Evolutionary conservation across 305 asterid genomes (phyloP), one percentile per base, ranked within the genome.

Genomic region (Plantago lanceolata): DNA sequence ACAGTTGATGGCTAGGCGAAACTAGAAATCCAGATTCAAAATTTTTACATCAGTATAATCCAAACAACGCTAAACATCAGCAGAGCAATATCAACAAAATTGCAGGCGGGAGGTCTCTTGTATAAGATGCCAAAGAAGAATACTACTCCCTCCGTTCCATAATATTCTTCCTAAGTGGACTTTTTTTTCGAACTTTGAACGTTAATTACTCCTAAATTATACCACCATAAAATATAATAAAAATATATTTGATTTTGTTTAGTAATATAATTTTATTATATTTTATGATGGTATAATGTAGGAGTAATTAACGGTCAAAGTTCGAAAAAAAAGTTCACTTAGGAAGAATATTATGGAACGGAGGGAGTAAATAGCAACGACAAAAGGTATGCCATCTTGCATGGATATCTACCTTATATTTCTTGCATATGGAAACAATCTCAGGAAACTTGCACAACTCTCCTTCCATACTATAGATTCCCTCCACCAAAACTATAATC

Each of bases 401-500:
- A 56, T 29, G 50, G 47, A 59, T 62, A 67, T 28, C 50, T 71
- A 90, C 99, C 97, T 90, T 94, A 85, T 85, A 90, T 77, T 94
- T 94, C 79, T 94, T 94, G 90, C 99, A 90, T 70, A 90, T 79
- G 67, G 96, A 70, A 48, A 94, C 97, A 66, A 94, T 86, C 78
- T 94, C 99, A 51, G 99, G 99, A 68, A 94, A 96, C 68, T 90
- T 73, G 81, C 99, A 94, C 52, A 94, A 82, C 75, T 94, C 99
- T 65, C 99, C 99, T 69, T 94, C 99, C 99, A 94, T 94, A 78
- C 99, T 90, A 80, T 94, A 94, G 69, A 94, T 94, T 61, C 99
- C 99, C 79, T 94, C 99, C 86, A 94, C 99, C 73, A 94, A 81
- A 54, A 94, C 96, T 56, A 94, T 77, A 58, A 94, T 90, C 81